Evolutionary conservation across 768 basidiomycete species (phyloP).

Genomic region (Atractiella rhizophila): DNA sequence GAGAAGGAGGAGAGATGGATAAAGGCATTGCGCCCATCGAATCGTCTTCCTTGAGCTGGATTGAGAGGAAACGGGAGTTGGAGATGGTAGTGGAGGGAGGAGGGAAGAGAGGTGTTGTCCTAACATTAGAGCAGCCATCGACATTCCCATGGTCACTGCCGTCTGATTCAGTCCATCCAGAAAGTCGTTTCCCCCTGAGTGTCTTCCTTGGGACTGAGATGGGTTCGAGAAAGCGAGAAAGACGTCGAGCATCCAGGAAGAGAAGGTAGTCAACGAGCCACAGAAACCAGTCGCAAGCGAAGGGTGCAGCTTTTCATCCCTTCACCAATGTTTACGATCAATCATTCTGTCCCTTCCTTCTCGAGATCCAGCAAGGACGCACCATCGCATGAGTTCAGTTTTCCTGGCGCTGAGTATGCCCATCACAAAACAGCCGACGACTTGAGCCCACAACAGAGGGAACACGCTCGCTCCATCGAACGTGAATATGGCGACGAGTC

Average conservation of each 20-base stretch:
- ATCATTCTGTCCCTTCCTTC: not conserved
- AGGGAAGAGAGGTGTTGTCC: slow-evolving; percentile 31
- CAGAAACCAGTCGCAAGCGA: slow-evolving; percentile 87
- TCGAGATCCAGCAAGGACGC: slow-evolving; percentile 20
- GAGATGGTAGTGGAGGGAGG: not conserved
- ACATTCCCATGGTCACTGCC: slow-evolving; percentile 48
- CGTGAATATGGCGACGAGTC: not conserved
- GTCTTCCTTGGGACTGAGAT: slow-evolving; percentile 27
- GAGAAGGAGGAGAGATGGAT: slow-evolving; percentile 27
- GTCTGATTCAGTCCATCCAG: slow-evolving; percentile 64
- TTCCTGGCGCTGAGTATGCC: slow-evolving; percentile 48
- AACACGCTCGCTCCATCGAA: slow-evolving; percentile 34
- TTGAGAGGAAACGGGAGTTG: not conserved
- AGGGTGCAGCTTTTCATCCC: slow-evolving; percentile 41
- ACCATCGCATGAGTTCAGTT: slow-evolving; percentile 50
- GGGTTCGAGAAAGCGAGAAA: slow-evolving; percentile 61
- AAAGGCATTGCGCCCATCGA: not conserved
- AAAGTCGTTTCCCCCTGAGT: no score
- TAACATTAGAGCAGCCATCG: slow-evolving; percentile 48
- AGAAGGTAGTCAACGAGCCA: slow-evolving; percentile 88
- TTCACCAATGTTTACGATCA: not conserved
- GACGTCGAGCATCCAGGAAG: slow-evolving; percentile 72
- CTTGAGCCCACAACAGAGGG: slow-evolving; percentile 59
- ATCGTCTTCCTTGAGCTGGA: no score
- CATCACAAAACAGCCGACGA: slow-evolving; percentile 74